These are phyloP conservation scores for Geotrichum bryndzae DNA, from an alignment of 1,139 yeast genomes.

Conservation along the genomic window DNA sequence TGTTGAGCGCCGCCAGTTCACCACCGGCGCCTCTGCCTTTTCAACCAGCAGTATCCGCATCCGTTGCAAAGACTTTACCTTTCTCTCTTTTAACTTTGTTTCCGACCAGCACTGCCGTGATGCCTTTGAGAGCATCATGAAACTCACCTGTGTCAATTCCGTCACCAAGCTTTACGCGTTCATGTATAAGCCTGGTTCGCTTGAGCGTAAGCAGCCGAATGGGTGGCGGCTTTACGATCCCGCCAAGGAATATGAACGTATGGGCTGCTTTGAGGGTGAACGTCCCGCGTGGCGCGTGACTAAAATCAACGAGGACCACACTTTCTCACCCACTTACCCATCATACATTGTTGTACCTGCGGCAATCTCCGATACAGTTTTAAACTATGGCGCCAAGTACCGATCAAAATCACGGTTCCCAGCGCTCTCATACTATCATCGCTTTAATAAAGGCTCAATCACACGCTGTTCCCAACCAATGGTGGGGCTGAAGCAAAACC, in stretches of 20 bases:
- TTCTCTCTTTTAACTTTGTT: constrained; percentile 66
- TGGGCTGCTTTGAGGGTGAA: constrained; percentile 34
- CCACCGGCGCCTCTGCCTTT: constrained; percentile 16
- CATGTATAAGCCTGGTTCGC: constrained; percentile 52
- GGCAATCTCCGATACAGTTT: constrained; percentile 69
- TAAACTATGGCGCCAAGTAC: constrained; percentile 77
- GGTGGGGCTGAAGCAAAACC: constrained; percentile 80
- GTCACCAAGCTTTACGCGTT: constrained; percentile 65
- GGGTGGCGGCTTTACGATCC: constrained; percentile 75
- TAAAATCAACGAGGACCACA: constrained; percentile 55
- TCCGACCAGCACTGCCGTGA: constrained; percentile 57
- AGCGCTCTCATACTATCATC: constrained; percentile 68
- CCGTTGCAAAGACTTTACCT: constrained; percentile 84
- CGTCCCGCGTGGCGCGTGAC: constrained; percentile 62
- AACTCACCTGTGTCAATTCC: constrained; percentile 52
- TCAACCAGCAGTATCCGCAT: constrained; percentile 44
- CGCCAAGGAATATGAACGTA: constrained; percentile 56
- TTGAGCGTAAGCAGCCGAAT: constrained; percentile 45
- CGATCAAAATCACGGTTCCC: constrained; percentile 85
- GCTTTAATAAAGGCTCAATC: constrained; percentile 64
- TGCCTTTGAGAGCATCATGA: constrained; percentile 66
- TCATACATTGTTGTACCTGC: constrained; percentile 59
- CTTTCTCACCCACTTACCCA: constrained; percentile 74
- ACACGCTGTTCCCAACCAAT: constrained; percentile 90
- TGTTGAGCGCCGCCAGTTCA: constrained; percentile 47